Percentiles rank a stretch among this genome's conserved stretches.
Conservation (phyloP, 163 green algal species). For the Chloroidium sp. region DNA sequence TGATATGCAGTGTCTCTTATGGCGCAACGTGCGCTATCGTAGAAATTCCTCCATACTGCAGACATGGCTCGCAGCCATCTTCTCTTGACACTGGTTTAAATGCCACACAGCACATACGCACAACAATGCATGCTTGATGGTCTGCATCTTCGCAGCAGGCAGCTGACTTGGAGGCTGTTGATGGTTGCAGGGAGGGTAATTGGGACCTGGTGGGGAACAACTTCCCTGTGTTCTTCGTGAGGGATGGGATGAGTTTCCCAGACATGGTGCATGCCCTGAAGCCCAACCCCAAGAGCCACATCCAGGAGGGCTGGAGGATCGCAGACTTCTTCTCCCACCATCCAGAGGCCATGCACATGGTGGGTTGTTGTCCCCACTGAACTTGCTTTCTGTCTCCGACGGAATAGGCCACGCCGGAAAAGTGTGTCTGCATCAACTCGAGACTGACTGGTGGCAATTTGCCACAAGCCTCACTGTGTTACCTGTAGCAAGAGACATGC, state of each 20-base stretch:
- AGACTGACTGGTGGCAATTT: not conserved
- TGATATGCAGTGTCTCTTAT: too few relatives aligned
- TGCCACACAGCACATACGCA: too few relatives aligned
- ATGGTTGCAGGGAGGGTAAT: conserved; percentile 64
- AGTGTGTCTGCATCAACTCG: not conserved
- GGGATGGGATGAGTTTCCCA: conserved; percentile 93
- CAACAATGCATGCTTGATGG: too few relatives aligned
- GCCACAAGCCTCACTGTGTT: not conserved
- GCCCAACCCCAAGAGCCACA: conserved; percentile 90
- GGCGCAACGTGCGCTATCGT: too few relatives aligned
- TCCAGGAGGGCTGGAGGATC: conserved; percentile 82
- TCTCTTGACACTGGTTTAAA: too few relatives aligned
- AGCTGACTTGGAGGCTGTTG: too few relatives aligned
- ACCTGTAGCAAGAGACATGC: not conserved
- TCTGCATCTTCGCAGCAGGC: too few relatives aligned
- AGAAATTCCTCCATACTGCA: too few relatives aligned
- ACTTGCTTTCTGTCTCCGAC: too few relatives aligned
- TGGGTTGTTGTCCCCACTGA: conserved; percentile 16
- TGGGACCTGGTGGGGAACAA: conserved; percentile 91
- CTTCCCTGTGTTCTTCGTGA: conserved; percentile 90
- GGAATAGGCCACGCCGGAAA: too few relatives aligned
- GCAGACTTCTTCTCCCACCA: conserved; percentile 93
- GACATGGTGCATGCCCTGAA: conserved; percentile 95
- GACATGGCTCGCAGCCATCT: too few relatives aligned
- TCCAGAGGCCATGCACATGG: conserved; percentile 89